Evolutionary conservation across 2,329 filamentous ascomycete species (phyloP).

Genomic region (Xylariales sp.): DNA sequence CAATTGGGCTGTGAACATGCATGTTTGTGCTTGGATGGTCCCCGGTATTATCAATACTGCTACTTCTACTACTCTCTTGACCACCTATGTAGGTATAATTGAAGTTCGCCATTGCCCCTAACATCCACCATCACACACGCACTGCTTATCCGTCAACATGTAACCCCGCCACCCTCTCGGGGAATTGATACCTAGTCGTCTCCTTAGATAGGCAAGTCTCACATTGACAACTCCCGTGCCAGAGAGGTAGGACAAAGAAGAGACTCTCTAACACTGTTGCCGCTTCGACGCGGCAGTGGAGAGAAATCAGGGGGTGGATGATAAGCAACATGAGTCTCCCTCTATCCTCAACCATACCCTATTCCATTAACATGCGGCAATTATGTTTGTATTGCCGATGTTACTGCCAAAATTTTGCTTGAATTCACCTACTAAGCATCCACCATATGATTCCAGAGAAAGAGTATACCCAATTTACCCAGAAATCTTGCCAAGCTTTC

Average conservation of each 20-base stretch:
- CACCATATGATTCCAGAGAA: background rate
- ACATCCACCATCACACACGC: conserved; percentile 19
- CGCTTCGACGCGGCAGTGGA: background rate
- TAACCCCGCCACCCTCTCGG: background rate
- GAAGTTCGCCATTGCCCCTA: background rate
- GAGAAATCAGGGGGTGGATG: background rate
- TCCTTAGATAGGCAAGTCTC: background rate
- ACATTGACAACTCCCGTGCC: background rate
- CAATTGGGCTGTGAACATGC: too few relatives aligned
- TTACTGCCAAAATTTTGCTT: background rate
- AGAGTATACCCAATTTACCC: too few relatives aligned
- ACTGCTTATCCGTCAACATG: background rate
- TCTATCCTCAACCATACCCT: conserved; percentile 2
- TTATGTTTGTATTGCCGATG: conserved; percentile 5
- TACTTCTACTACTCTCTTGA: background rate
- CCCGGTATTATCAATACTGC: background rate
- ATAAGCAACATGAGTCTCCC: background rate
- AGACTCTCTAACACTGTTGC: background rate
- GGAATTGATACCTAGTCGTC: background rate
- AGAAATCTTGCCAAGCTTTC: background rate
- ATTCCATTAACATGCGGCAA: conserved; percentile 9
- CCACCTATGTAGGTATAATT: too few relatives aligned
- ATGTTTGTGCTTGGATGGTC: background rate
- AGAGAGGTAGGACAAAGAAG: conserved; percentile 6
- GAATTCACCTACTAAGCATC: background rate